Evolutionary conservation across 208 protist genomes (phyloP).

Genomic region (Crithidia fasciculata): DNA sequence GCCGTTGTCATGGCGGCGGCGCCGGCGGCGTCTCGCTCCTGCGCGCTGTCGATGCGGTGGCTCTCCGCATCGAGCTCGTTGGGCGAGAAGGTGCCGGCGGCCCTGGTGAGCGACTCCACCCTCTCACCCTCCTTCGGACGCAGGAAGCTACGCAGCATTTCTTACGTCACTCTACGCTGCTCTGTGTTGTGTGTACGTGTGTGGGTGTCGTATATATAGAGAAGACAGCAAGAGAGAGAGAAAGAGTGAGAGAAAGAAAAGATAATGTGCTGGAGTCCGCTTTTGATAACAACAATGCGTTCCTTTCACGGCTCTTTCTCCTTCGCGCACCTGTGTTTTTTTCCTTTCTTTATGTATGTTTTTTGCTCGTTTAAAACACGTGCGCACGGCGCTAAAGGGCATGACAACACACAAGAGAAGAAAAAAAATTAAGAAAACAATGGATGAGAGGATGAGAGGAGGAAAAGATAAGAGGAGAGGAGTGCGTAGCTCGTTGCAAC

Average conservation of each 20-base stretch:
- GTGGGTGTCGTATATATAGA: not conserved
- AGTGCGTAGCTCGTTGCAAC: not conserved
- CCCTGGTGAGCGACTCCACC: not conserved
- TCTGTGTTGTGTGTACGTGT: slow-evolving; percentile 3
- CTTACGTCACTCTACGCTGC: not conserved
- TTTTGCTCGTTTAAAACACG: too few relatives aligned
- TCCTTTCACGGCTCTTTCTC: too few relatives aligned
- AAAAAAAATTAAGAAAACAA: slow-evolving; percentile 14
- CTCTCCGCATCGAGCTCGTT: slow-evolving; percentile 7
- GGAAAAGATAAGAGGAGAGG: slow-evolving; percentile 14
- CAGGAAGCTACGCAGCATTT: slow-evolving; percentile 70
- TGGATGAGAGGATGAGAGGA: not conserved
- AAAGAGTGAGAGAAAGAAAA: slow-evolving; percentile 2
- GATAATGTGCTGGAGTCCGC: not conserved
- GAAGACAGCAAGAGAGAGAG: not conserved
- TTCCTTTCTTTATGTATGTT: too few relatives aligned
- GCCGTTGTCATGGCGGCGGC: not conserved
- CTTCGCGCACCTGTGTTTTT: too few relatives aligned
- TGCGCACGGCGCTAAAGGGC: not conserved
- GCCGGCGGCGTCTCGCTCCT: not conserved
- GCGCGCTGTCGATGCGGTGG: slow-evolving; percentile 11
- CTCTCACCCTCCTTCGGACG: slow-evolving; percentile 33
- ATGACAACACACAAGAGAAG: slow-evolving; percentile 12
- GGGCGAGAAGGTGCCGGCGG: not conserved
- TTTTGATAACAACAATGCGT: too few relatives aligned